phyloP scores from a whole-genome alignment of 805 yeast species.

The Ogataea allantospora region DNA sequence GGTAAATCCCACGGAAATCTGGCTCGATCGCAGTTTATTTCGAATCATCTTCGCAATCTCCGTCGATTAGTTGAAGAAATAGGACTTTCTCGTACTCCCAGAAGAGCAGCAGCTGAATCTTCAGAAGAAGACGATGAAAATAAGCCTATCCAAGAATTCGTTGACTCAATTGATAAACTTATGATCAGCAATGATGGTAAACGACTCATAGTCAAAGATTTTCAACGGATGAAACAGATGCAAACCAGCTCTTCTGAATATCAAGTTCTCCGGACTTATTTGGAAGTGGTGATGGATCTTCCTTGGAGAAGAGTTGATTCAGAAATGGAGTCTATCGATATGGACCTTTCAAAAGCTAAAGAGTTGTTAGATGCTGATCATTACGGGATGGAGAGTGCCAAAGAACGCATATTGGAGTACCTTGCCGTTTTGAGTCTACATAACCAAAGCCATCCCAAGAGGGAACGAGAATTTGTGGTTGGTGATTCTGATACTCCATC shows the following conservation, averaged over 20 bases:
- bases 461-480: slow-evolving; percentile 8
- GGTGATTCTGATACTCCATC: background rate
- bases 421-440: slow-evolving; percentile 71
- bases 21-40: slow-evolving; percentile 28
- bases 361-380: slow-evolving; percentile 70
- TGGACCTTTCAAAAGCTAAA: slow-evolving; percentile 53
- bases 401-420: slow-evolving; percentile 73
- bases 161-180: slow-evolving; percentile 32
- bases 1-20: slow-evolving; percentile 24
- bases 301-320: slow-evolving; percentile 46
- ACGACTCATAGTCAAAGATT: slow-evolving; percentile 46
- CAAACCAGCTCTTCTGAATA: slow-evolving; percentile 60
- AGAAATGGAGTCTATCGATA: slow-evolving; percentile 29
- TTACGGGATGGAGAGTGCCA: slow-evolving; percentile 71
- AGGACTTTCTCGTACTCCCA: slow-evolving; percentile 12
- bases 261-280: slow-evolving; percentile 61
- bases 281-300: slow-evolving; percentile 62
- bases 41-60: slow-evolving; percentile 29
- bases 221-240: slow-evolving; percentile 51
- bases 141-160: slow-evolving; percentile 30
- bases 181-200: slow-evolving; percentile 42
- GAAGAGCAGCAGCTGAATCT: slow-evolving; percentile 6
- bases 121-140: slow-evolving; percentile 45
- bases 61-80: slow-evolving; percentile 27
- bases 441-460: slow-evolving; percentile 21